phyloP scores from a whole-genome alignment of 2,329 filamentous ascomycete species.

The Monosporascus sp. region DNA sequence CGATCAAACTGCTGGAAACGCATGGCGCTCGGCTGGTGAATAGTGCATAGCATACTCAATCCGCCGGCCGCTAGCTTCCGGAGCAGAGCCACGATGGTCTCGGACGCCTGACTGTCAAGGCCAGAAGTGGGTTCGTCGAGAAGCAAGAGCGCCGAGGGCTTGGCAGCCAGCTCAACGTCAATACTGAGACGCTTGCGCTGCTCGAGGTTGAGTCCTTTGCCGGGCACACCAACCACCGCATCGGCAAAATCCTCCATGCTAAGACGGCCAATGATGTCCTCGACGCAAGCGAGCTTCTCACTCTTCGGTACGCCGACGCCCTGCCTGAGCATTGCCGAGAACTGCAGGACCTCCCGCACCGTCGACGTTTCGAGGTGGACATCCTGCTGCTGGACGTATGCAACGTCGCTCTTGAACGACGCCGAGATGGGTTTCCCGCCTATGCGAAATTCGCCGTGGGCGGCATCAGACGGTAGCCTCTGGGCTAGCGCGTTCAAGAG shows the following conservation, averaged over 20 bases:
- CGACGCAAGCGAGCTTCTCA: conserved; percentile 62
- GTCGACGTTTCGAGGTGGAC: conserved; percentile 60
- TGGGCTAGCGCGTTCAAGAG: conserved; percentile 66
- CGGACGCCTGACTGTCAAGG: conserved; percentile 67
- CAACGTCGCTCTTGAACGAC: conserved; percentile 67
- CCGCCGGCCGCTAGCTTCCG: conserved; percentile 51
- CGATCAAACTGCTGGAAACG: conserved; percentile 43
- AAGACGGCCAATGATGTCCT: conserved; percentile 62
- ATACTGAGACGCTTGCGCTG: conserved; percentile 58
- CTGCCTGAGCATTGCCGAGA: conserved; percentile 61
- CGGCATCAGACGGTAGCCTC: conserved; percentile 66
- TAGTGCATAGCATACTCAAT: conserved; percentile 38
- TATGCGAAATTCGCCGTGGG: conserved; percentile 65
- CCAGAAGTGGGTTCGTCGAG: conserved; percentile 72
- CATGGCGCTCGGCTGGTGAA: conserved; percentile 38
- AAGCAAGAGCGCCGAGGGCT: conserved; percentile 65
- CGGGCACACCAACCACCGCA: conserved; percentile 63
- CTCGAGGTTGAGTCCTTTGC: conserved; percentile 46
- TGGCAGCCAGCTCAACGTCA: conserved; percentile 68
- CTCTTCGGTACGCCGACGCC: conserved; percentile 50
- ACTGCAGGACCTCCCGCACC: conserved; percentile 60
- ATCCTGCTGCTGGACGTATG: conserved; percentile 67
- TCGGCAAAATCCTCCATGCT: conserved; percentile 64
- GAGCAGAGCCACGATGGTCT: conserved; percentile 64
- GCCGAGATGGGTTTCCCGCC: too few relatives aligned